A percentile compares a stretch with the other conserved stretches of the same genome.
These are phyloP conservation scores for Neckera pumila DNA, from an alignment of 225 moss, liverwort and hornwort genomes.

Conservation along the genomic window DNA sequence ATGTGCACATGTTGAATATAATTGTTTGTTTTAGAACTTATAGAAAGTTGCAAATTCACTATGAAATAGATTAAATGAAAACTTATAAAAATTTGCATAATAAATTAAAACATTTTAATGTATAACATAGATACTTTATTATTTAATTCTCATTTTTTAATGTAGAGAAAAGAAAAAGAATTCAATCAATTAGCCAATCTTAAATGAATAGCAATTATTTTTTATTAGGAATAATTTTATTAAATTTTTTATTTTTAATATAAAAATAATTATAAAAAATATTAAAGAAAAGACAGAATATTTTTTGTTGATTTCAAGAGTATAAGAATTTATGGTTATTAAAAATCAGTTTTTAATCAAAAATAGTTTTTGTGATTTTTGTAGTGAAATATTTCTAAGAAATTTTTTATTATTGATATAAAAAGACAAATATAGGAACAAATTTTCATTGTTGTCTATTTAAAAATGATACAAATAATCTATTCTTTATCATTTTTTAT, in stretches of 20 bases:
- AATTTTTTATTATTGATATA: background rate
- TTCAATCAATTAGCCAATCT: background rate
- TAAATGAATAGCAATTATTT: background rate
- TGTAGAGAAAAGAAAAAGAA: background rate
- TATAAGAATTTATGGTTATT: background rate
- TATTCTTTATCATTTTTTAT: background rate
- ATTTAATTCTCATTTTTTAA: background rate
- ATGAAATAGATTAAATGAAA: background rate
- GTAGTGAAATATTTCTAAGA: background rate
- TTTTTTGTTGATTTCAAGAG: background rate
- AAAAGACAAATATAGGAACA: background rate
- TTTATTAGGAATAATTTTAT: background rate
- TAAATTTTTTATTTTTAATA: background rate
- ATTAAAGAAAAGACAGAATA: background rate
- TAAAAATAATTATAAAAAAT: background rate
- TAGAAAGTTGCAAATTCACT: background rate
- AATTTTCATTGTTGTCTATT: background rate
- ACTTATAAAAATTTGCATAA: background rate
- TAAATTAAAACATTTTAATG: too few species aligned
- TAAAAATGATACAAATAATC: background rate
- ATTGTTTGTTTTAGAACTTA: background rate
- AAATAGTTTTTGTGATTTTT: background rate
- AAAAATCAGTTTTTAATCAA: too few species aligned
- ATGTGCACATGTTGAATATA: background rate
- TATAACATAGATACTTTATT: background rate